Evolutionary conservation across 768 basidiomycete species (phyloP), one percentile per base, ranked within the genome.

Genomic region (Xerocomellus chrysenteron): DNA sequence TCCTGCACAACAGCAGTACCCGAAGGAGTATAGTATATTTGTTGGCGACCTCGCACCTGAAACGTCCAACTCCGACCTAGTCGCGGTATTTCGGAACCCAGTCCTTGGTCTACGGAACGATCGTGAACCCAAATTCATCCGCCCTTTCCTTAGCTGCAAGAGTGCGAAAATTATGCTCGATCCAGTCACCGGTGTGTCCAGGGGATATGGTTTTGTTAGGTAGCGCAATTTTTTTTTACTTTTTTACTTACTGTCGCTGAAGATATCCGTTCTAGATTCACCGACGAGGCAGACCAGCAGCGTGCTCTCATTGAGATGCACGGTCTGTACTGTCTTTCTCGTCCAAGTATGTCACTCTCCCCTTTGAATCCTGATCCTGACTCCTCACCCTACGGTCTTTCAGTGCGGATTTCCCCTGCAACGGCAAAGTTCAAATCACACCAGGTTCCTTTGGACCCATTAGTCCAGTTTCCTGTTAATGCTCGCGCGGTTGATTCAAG

Each of bases 151-250:
- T 37, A 94, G 92, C 70, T 94, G 93, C 75, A 94, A 93, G 77
- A 94, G 92, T 70, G 94, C 94, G 32, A 94, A 94, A 77, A 96
- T 93, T 61, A 94, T 94, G 92, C 76, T 93, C 47, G 92, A 94
- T 71, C 92, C 94, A 2, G 82, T 88, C 21, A 93, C 92, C 5
- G 93, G 93, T 17, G 84, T 93, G 21, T 92, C 90, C 30, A 81
- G 92, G 58, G 94, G 94, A 4, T 96, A 95, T 71, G 94, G 94
- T 30, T 96, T 96, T 67, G 94, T 97, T 39, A 82, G 94, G 90
- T 87, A 50, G 82, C 72, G 5, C 12, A 21, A 2, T 47, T 21
- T 44, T 47, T 21, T 44, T 32, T 11, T 2, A 13, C 66, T 61
- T 52, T 50, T 55, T 14, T 28, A 54, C 56, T 41, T 10, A 41